phyloP scores from a whole-genome alignment of 2,329 filamentous ascomycete species.

The Sclerotinia trifoliorum region DNA sequence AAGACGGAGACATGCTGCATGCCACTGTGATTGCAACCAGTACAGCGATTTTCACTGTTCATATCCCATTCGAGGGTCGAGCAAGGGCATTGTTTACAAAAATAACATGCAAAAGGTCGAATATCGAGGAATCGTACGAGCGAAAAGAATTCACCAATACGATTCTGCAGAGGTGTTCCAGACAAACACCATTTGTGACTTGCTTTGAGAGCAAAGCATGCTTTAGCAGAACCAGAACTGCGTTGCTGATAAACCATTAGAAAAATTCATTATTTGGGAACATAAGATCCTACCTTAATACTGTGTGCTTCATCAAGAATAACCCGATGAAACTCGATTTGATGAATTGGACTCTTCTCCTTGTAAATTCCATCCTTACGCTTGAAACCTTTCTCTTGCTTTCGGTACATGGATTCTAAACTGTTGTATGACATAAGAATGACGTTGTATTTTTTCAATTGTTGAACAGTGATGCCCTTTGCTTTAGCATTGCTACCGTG shows the following conservation, averaged over 20 bases:
- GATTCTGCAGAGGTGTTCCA: slow-evolving; percentile 93
- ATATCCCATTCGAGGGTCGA: slow-evolving; percentile 81
- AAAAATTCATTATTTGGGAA: background rate
- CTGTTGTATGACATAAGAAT: slow-evolving; percentile 97
- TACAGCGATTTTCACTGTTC: slow-evolving; percentile 69
- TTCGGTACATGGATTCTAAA: slow-evolving; percentile 87
- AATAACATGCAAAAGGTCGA: slow-evolving; percentile 85
- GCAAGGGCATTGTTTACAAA: slow-evolving; percentile 85
- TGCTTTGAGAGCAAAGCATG: slow-evolving; percentile 86
- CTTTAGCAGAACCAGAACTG: slow-evolving; percentile 87
- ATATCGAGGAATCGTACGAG: slow-evolving; percentile 88
- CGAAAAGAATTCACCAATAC: slow-evolving; percentile 96
- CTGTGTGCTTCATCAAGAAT: slow-evolving; percentile 95
- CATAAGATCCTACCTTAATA: slow-evolving; percentile 64
- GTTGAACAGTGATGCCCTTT: slow-evolving; percentile 71
- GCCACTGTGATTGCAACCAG: slow-evolving; percentile 58
- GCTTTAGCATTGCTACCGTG: slow-evolving; percentile 83
- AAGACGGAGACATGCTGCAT: slow-evolving; percentile 72
- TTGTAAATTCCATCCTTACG: slow-evolving; percentile 79
- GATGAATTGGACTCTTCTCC: slow-evolving; percentile 76
- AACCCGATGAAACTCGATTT: slow-evolving; percentile 82
- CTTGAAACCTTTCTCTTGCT: slow-evolving; percentile 86
- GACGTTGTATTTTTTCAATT: slow-evolving; percentile 81
- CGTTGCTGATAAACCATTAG: slow-evolving; percentile 54
- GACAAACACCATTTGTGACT: slow-evolving; percentile 94